These are phyloP conservation scores for Gentiana straminea DNA, from an alignment of 257 asterid genomes.

Conservation along the genomic window DNA sequence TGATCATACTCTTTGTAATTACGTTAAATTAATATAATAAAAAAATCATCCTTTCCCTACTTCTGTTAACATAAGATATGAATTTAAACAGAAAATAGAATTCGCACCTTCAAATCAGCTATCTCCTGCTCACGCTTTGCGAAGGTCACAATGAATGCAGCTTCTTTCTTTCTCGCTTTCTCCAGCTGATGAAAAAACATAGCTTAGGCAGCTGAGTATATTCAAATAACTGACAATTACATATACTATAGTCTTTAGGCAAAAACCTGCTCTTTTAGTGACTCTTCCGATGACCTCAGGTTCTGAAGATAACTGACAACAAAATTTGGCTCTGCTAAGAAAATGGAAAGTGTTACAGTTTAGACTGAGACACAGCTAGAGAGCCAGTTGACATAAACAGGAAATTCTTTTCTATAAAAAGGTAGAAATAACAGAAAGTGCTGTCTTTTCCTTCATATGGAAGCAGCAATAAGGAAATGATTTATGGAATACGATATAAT, in stretches of 20 bases:
- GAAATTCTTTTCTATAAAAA: not conserved
- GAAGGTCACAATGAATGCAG: conserved; percentile 91
- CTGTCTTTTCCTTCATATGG: too few species aligned
- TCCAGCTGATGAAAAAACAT: conserved; percentile 51
- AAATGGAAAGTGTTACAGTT: conserved; percentile 2
- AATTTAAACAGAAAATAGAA: not conserved
- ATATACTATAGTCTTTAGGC: not conserved
- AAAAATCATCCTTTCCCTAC: not conserved
- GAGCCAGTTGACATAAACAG: not conserved
- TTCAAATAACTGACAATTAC: not conserved
- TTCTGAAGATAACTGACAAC: conserved; percentile 63
- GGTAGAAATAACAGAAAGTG: not conserved
- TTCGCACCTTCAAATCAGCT: conserved; percentile 87
- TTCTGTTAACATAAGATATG: not conserved
- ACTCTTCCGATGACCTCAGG: conserved; percentile 84
- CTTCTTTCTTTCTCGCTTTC: conserved; percentile 91
- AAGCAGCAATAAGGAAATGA: not conserved
- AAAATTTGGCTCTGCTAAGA: conserved; percentile 46
- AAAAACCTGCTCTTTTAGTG: conserved; percentile 83
- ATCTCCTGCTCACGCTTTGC: conserved; percentile 99
- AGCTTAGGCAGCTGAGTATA: conserved; percentile 2
- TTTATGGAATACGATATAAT: too few species aligned
- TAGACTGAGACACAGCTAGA: not conserved
- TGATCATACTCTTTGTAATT: not conserved
- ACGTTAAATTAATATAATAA: not conserved